Conservation (phyloP, 164 flowering plant genomes). For the Saururus chinensis region DNA sequence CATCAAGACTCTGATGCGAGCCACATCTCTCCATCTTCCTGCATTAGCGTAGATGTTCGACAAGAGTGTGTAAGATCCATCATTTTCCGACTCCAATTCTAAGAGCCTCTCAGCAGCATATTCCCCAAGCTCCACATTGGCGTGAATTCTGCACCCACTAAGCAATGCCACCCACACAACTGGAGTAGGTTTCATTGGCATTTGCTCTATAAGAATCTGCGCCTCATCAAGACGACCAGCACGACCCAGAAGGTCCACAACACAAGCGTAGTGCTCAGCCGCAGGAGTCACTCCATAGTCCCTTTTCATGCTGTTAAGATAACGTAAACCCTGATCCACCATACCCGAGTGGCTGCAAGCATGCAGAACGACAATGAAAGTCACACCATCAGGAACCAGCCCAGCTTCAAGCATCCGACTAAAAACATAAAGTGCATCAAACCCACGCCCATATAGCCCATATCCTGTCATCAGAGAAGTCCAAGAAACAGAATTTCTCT, state of each 20-base stretch:
- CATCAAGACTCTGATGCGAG: constrained; percentile 58
- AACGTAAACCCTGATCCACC: constrained; percentile 43
- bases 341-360: constrained; percentile 85
- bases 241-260: constrained; percentile 77
- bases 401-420: constrained; percentile 42
- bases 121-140: constrained; percentile 63
- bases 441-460: constrained; percentile 71
- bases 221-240: constrained; percentile 70
- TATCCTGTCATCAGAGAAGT: constrained; percentile 69
- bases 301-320: constrained; percentile 40
- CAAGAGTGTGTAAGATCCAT: constrained; percentile 61
- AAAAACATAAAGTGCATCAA: constrained; percentile 53
- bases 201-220: constrained; percentile 36
- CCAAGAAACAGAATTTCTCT: constrained; percentile 65
- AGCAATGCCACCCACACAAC: constrained; percentile 69
- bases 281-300: constrained; percentile 47
- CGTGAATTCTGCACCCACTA: constrained; percentile 58
- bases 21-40: constrained; percentile 77
- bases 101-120: constrained; percentile 36
- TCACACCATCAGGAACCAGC: constrained; percentile 48
- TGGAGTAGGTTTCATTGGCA: constrained; percentile 68
- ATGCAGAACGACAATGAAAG: constrained; percentile 64
- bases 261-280: constrained; percentile 67
- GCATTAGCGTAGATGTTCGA: constrained; percentile 84
- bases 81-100: constrained; percentile 43